phyloP scores from a whole-genome alignment of 1,284 basidiomycete genomes.

The Ustilago sp. region DNA sequence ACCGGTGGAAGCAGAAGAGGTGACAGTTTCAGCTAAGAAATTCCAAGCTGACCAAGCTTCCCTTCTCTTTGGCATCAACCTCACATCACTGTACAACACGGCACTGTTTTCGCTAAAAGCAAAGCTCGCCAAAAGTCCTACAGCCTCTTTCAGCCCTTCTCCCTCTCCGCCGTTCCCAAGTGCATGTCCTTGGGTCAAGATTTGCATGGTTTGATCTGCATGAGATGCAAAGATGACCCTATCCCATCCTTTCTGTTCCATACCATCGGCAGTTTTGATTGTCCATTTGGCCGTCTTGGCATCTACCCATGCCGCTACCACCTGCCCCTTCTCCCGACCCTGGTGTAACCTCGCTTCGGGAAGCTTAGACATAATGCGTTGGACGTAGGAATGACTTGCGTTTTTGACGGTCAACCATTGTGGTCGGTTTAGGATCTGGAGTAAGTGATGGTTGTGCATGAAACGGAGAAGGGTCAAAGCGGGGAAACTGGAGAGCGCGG shows the following conservation, averaged over 20 bases:
- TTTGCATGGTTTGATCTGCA: slow-evolving; percentile 76
- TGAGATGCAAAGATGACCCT: slow-evolving; percentile 83
- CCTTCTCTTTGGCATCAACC: slow-evolving; percentile 54
- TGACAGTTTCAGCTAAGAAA: slow-evolving; percentile 54
- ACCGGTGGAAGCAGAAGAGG: slow-evolving; percentile 4
- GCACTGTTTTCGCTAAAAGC: slow-evolving; percentile 79
- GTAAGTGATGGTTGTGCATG: slow-evolving; percentile 82
- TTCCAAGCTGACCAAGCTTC: slow-evolving; percentile 61
- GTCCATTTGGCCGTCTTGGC: slow-evolving; percentile 65
- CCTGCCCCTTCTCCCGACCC: slow-evolving; percentile 24
- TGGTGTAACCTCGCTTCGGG: slow-evolving; percentile 30
- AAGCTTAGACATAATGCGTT: slow-evolving; percentile 40
- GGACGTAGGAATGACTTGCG: slow-evolving; percentile 72
- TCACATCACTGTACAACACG: slow-evolving; percentile 76
- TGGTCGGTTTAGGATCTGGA: slow-evolving; percentile 81
- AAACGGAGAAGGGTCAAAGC: slow-evolving; percentile 80
- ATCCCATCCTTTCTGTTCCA: slow-evolving; percentile 70
- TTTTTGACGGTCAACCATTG: slow-evolving; percentile 81
- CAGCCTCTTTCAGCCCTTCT: slow-evolving; percentile 72
- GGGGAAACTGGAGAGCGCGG: slow-evolving; percentile 79
- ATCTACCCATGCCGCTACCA: slow-evolving; percentile 27
- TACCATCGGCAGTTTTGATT: slow-evolving; percentile 67
- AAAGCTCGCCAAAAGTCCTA: slow-evolving; percentile 69
- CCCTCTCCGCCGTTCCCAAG: background rate
- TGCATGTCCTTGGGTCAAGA: slow-evolving; percentile 71